Evolutionary conservation across 805 yeast genomes (phyloP), one percentile per base, ranked within the genome.

Genomic region (Naumovozyma castellii): DNA sequence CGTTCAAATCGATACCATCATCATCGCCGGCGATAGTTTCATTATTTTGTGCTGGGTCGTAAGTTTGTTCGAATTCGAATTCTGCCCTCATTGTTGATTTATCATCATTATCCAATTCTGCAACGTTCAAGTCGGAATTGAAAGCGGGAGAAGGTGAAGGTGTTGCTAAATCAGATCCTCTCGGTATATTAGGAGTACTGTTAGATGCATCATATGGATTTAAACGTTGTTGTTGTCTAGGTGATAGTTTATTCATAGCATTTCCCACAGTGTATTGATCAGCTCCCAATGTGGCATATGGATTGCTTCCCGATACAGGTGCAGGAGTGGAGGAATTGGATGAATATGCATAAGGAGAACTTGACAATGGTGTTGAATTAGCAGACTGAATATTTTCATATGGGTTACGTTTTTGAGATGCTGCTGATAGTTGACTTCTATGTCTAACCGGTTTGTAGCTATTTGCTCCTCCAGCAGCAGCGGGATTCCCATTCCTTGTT

Each of bases 1-100:
- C 46, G 28, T 46, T 48, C 10, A 50, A 41, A 39, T 51, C 50
- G 19, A 58, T 42, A 29, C 59, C 63, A 17, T 59, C 62, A 12
- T 54, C 59, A 28, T 43, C 38, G 5, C 34, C 34, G 25, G 40
- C 37, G 6, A 34, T 18, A 14, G 36, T 27, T n/a, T 15, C 36
- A 14, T 17, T 34, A 13, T 34, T 32, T 32, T 32, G 22, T 8
- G 35, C 36, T 18, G 36, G 16, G 9, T 12, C 20, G 19, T 38
- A 29, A 3, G 32, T 39, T 9, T 45, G 44, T 39, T 53, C 58
- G 36, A 53, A 53, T 28, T 51, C 51, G 34, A 53, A 53, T 13
- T 45, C 44, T 8, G 45, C 52, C n/a, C 29, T 22, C 27, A 22
- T 44, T 14, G 42, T 36, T 5, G 42, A 43, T n/a, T 35, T 40